Evolutionary conservation across 345 rosid species (phyloP), one percentile per base, ranked within the genome.

Genomic region (Eucalyptus erythrocorys): DNA sequence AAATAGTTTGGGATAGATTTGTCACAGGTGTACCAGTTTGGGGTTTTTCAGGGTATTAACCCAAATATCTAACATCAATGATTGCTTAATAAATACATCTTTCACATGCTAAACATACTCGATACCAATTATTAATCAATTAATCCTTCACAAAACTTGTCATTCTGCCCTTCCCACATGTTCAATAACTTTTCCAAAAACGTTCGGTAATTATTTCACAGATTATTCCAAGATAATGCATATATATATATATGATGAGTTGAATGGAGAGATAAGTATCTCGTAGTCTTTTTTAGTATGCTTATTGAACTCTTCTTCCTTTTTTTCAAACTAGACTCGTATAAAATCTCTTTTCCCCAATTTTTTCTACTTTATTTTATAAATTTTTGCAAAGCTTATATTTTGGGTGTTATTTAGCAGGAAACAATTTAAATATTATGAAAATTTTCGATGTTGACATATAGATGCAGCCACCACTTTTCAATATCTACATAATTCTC

Each of bases 141-240:
- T 64, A 64, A 64, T 64, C 71, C 71, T n/a, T 30, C 9, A 13
- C 19, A 14, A 0, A 30, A 64, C 9, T 6, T 30, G 71, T 0
- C 37, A 64, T 14, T n/a, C 19, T 0, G 2, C 19, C 1, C 71
- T 64, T n/a, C 3, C 68, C 32, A 61, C 8, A 0, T 30, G 34
- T 61, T 27, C 7, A 61, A 30, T 12, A 3, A 61, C 68, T 61
- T 61, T 13, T 61, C 8, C 0, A 6, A 61, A 6, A 4, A 30
- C 8, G 0, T 61, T 61, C 0, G 12, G 16, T 61, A 61, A 13
- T 61, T 6, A 61, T 61, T 61, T 61, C 14, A 27, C 4, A 30
- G 0, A n/a, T 61, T n/a, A n/a, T n/a, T 64, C 5, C 76, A 64
- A 64, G 76, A n/a, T 16, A 64, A 30, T n/a, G 19, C 5, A 61